These are phyloP conservation scores for Naumovozyma castellii DNA, from an alignment of 805 yeast species.

Conservation along the genomic window DNA sequence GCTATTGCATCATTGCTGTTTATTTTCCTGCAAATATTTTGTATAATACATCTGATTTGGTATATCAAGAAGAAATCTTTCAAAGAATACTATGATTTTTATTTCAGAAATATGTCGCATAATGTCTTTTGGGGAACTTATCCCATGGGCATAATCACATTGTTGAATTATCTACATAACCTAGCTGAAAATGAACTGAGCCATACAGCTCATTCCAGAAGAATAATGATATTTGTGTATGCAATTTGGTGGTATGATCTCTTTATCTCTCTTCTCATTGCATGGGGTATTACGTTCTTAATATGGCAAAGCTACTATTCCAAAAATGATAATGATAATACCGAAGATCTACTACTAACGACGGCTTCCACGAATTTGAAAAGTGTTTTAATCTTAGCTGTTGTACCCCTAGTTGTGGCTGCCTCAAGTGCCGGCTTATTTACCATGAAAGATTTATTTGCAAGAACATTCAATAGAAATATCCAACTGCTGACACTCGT, in stretches of 20 bases:
- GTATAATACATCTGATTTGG: conserved; percentile 32
- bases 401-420: conserved; percentile 68
- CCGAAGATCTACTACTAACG: conserved; percentile 1
- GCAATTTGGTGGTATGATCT: conserved; percentile 67
- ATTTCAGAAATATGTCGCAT: conserved; percentile 31
- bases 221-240: conserved; percentile 43
- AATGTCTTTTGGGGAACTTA: conserved; percentile 65
- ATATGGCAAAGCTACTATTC: conserved; percentile 29
- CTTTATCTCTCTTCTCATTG: conserved; percentile 41
- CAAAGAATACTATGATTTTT: conserved; percentile 23
- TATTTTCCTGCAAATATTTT: conserved; percentile 33
- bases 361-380: conserved; percentile 32
- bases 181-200: conserved; percentile 30
- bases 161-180: conserved; percentile 45
- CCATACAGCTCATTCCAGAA: conserved; percentile 8
- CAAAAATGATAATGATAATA: conserved; percentile 17
- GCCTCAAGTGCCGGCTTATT: conserved; percentile 58
- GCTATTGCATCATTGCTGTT: conserved; percentile 44
- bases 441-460: conserved; percentile 29
- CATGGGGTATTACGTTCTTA: conserved; percentile 48
- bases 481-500: conserved; percentile 41
- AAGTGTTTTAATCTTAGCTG: conserved; percentile 55
- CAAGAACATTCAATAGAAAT: conserved; percentile 33
- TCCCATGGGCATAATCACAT: conserved; percentile 66
- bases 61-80: conserved; percentile 19